A percentile compares a stretch with the other conserved stretches of the same genome.
Conservation (phyloP, 1,284 basidiomycete genomes). For the Tremellales sp. region DNA sequence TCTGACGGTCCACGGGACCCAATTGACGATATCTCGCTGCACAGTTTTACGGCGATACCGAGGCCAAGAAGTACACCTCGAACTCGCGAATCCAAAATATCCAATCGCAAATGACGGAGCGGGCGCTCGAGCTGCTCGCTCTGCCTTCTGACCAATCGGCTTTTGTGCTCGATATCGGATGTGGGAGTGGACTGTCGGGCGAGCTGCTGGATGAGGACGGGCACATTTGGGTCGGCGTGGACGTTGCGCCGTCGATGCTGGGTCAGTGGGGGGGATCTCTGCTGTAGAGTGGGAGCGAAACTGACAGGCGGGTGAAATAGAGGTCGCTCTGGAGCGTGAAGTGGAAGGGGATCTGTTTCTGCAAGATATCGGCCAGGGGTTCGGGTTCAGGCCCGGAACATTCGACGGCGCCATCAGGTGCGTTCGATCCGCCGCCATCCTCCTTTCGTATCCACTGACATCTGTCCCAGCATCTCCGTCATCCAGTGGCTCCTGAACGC, state of each 20-base stretch:
- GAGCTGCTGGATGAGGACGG: conserved; percentile 95
- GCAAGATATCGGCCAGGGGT: conserved; percentile 89
- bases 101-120: conserved; percentile 96
- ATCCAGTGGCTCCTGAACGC: conserved; percentile 99
- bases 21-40: conserved; percentile 10
- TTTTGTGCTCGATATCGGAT: conserved; percentile 92
- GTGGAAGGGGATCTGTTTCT: conserved; percentile 90
- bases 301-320: conserved; percentile 49
- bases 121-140: conserved; percentile 86
- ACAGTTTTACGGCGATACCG: conserved; percentile 93
- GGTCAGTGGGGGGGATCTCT: conserved; percentile 60
- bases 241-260: conserved; percentile 95
- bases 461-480: conserved; percentile 75
- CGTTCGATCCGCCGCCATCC: conserved; percentile 15
- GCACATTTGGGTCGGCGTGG: conserved; percentile 89
- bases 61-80: conserved; percentile 90
- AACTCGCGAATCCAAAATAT: conserved; percentile 95
- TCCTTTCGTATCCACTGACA: not conserved
- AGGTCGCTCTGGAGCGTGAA: conserved; percentile 89
- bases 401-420: conserved; percentile 98
- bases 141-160: conserved; percentile 70
- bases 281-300: not conserved
- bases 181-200: conserved; percentile 95
- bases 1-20: not conserved
- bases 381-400: conserved; percentile 90